These are phyloP conservation scores for Falciphora oryzae DNA, from an alignment of 2,329 filamentous ascomycete genomes.

Conservation along the genomic window DNA sequence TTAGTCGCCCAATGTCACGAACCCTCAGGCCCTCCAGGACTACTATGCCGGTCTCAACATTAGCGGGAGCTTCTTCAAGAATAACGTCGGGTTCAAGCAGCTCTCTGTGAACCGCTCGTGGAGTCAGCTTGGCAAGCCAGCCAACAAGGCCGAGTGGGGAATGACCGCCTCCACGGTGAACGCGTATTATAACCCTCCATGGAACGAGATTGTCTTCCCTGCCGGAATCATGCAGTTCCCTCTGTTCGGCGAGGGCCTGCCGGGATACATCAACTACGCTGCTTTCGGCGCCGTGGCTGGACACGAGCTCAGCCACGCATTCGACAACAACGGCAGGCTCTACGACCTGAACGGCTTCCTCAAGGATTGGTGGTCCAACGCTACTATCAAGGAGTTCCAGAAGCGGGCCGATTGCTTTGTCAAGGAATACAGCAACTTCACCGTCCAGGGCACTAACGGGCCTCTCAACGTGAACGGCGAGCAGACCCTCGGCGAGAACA, in stretches of 20 bases:
- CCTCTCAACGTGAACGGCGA: slow-evolving; percentile 57
- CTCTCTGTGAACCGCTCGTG: slow-evolving; percentile 45
- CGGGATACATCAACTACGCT: slow-evolving; percentile 63
- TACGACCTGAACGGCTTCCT: slow-evolving; percentile 61
- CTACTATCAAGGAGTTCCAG: slow-evolving; percentile 52
- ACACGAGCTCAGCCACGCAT: slow-evolving; percentile 65
- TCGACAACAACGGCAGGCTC: slow-evolving; percentile 59
- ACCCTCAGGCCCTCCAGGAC: slow-evolving; percentile 46
- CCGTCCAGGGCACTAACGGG: slow-evolving; percentile 48
- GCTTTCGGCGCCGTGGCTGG: slow-evolving; percentile 62
- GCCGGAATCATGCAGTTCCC: slow-evolving; percentile 66
- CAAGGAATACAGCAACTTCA: slow-evolving; percentile 59
- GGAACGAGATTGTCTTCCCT: slow-evolving; percentile 65
- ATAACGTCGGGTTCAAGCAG: slow-evolving; percentile 44
- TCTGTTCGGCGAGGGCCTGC: slow-evolving; percentile 56
- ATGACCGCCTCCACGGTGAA: slow-evolving; percentile 59
- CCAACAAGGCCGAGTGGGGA: slow-evolving; percentile 53
- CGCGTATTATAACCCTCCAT: slow-evolving; percentile 57
- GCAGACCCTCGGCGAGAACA: slow-evolving; percentile 63
- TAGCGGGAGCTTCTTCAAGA: slow-evolving; percentile 49
- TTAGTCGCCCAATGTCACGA: slow-evolving; percentile 48
- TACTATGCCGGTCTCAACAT: slow-evolving; percentile 53
- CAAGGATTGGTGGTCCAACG: slow-evolving; percentile 61
- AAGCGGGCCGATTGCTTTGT: slow-evolving; percentile 59
- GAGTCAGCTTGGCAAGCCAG: slow-evolving; percentile 53